These are phyloP conservation scores for Breviolum minutum DNA, from an alignment of 73 alveolate species.

Conservation along the genomic window DNA sequence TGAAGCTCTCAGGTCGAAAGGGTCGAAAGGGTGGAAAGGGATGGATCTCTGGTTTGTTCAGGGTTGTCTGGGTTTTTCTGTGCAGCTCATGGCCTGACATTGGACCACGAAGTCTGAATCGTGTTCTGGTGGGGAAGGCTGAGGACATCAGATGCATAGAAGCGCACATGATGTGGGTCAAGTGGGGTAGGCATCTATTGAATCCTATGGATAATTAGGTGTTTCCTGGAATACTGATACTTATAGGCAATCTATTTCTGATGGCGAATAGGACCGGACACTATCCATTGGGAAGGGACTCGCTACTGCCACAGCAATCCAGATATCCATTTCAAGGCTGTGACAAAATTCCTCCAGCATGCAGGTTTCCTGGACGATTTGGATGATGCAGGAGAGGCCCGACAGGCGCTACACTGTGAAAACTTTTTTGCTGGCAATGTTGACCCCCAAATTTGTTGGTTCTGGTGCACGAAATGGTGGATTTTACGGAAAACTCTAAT, in stretches of 20 bases:
- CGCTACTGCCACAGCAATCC: background rate
- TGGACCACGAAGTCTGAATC: background rate
- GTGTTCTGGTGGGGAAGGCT: background rate
- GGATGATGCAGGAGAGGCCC: conserved; percentile 55
- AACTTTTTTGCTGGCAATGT: background rate
- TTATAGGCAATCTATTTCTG: background rate
- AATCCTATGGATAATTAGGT: too few species aligned
- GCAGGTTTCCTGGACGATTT: conserved; percentile 75
- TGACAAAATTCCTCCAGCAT: too few species aligned
- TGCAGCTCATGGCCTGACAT: background rate
- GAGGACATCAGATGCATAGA: too few species aligned
- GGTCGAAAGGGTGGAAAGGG: background rate
- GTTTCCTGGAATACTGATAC: background rate
- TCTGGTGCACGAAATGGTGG: background rate
- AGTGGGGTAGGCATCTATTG: too few species aligned
- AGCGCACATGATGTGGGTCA: too few species aligned
- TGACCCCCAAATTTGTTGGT: background rate
- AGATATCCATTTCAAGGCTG: too few species aligned
- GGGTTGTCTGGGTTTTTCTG: background rate
- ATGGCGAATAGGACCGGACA: too few species aligned
- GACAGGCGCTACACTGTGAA: background rate
- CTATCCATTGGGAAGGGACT: too few species aligned
- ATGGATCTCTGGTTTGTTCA: background rate
- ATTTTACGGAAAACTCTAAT: too few species aligned
- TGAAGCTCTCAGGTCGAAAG: conserved; percentile 43